Conservation (phyloP, 768 basidiomycete species). For the Boletus sensibilis region DNA sequence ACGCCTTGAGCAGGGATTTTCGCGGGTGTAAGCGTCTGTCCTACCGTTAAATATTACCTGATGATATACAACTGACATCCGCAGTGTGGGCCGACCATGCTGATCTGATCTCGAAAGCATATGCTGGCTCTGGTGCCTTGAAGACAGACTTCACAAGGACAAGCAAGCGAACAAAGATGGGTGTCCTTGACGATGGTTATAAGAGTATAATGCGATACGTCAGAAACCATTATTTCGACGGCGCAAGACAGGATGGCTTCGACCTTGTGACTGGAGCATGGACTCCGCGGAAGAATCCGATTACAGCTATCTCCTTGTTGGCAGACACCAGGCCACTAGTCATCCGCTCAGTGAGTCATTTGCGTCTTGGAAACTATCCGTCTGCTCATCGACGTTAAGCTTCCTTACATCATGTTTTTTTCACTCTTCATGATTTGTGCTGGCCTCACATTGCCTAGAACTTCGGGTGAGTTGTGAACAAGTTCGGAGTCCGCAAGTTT, state of each 20-base stretch:
- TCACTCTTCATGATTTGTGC: constrained; percentile 87
- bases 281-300: constrained; percentile 76
- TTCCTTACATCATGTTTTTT: constrained; percentile 79
- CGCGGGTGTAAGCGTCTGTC: constrained; percentile 68
- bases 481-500: neutral
- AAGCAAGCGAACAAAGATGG: constrained; percentile 81
- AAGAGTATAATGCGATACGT: constrained; percentile 85
- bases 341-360: constrained; percentile 69
- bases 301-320: constrained; percentile 67
- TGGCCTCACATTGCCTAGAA: constrained; percentile 80
- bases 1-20: constrained; percentile 77
- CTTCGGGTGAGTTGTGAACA: constrained; percentile 62
- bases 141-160: constrained; percentile 97
- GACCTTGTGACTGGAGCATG: constrained; percentile 92
- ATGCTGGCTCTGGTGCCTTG: constrained; percentile 92
- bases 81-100: constrained; percentile 98
- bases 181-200: constrained; percentile 78
- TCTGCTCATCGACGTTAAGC: constrained; percentile 45
- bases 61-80: constrained; percentile 7
- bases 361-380: neutral
- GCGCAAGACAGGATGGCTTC: constrained; percentile 89
- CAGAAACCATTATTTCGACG: constrained; percentile 97
- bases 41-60: neutral
- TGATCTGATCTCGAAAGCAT: constrained; percentile 84
- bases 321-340: constrained; percentile 79